A percentile compares a stretch with the other conserved stretches of the same genome.
Conservation (phyloP, 108 stramenopile species). For the Ochromonas danica region DNA sequence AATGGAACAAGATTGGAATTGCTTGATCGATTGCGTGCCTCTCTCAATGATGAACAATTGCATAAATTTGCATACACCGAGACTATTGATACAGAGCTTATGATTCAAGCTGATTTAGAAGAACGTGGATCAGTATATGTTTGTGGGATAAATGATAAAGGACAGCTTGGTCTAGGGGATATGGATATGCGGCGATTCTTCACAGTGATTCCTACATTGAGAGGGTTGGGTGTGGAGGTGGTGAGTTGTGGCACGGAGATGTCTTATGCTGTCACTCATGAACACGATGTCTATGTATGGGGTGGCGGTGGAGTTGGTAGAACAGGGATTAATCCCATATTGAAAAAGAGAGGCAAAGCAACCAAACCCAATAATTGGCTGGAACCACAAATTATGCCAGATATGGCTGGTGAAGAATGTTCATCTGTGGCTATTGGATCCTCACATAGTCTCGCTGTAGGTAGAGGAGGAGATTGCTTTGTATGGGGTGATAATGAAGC, state of each 20-base stretch:
- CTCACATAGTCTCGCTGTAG: slow-evolving; percentile 12
- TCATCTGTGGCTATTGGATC: slow-evolving; percentile 2
- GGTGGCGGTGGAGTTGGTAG: slow-evolving; percentile 64
- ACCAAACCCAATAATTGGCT: slow-evolving; percentile 24
- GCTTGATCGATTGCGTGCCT: slow-evolving; percentile 53
- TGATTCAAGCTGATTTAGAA: slow-evolving; percentile 61
- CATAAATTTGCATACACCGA: slow-evolving; percentile 55
- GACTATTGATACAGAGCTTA: slow-evolving; percentile 63
- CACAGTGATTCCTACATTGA: slow-evolving; percentile 53
- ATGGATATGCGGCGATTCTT: slow-evolving; percentile 55
- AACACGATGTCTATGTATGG: slow-evolving; percentile 69
- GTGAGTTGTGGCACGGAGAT: slow-evolving; percentile 59
- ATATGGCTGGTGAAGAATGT: slow-evolving; percentile 66
- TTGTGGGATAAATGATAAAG: slow-evolving; percentile 17
- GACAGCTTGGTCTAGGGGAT: slow-evolving; percentile 71
- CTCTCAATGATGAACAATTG: slow-evolving; percentile 62
- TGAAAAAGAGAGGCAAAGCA: slow-evolving; percentile 16
- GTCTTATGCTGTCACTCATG: slow-evolving; percentile 63
- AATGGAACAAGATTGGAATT: slow-evolving; percentile 61
- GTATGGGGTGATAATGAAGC: slow-evolving; percentile 63
- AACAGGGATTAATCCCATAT: slow-evolving; percentile 47
- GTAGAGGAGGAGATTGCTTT: slow-evolving; percentile 34
- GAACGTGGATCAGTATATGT: slow-evolving; percentile 60
- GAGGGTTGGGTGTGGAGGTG: slow-evolving; percentile 59
- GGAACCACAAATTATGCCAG: slow-evolving; percentile 61